phyloP scores from a whole-genome alignment of 192 early-diverging fungal genomes.

The Podila verticillata region DNA sequence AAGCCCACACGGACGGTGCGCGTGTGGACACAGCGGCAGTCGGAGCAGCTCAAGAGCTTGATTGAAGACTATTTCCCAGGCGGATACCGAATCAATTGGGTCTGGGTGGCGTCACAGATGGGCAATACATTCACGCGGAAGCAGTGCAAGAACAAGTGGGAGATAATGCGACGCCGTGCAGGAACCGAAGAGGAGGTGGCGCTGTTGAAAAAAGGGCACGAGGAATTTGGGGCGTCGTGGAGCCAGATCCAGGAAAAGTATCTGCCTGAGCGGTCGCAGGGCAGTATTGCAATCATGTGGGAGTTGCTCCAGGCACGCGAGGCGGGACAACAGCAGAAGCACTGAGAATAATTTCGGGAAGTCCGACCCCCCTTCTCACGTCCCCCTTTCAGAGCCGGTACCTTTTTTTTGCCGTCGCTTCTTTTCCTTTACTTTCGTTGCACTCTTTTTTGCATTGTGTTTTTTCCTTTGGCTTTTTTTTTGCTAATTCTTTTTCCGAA shows the following conservation, averaged over 20 bases:
- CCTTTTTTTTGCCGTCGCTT: background rate
- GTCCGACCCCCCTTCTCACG: background rate
- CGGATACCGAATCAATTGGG: slow-evolving; percentile 50
- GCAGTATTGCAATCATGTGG: slow-evolving; percentile 51
- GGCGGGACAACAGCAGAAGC: slow-evolving; percentile 22
- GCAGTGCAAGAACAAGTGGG: slow-evolving; percentile 53
- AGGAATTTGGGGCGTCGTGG: slow-evolving; percentile 43
- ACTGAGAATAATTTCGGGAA: background rate
- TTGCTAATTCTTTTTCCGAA: background rate
- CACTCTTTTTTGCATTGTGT: slow-evolving; percentile 3
- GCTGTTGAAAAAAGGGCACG: slow-evolving; percentile 22
- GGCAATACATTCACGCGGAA: slow-evolving; percentile 49
- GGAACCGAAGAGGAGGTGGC: slow-evolving; percentile 40
- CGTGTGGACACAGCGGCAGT: slow-evolving; percentile 42
- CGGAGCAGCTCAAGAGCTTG: slow-evolving; percentile 45
- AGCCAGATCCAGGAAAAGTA: slow-evolving; percentile 51
- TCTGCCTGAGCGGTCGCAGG: slow-evolving; percentile 40
- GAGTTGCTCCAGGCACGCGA: slow-evolving; percentile 33
- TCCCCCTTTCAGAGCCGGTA: background rate
- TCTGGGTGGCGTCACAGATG: slow-evolving; percentile 51
- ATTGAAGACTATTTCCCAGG: slow-evolving; percentile 50
- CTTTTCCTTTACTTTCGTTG: background rate
- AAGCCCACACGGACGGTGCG: slow-evolving; percentile 44
- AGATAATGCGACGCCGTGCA: slow-evolving; percentile 46
- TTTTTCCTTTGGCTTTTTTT: background rate